Conservation (phyloP, 306 rosid genomes). For the Calophaca sinica region DNA sequence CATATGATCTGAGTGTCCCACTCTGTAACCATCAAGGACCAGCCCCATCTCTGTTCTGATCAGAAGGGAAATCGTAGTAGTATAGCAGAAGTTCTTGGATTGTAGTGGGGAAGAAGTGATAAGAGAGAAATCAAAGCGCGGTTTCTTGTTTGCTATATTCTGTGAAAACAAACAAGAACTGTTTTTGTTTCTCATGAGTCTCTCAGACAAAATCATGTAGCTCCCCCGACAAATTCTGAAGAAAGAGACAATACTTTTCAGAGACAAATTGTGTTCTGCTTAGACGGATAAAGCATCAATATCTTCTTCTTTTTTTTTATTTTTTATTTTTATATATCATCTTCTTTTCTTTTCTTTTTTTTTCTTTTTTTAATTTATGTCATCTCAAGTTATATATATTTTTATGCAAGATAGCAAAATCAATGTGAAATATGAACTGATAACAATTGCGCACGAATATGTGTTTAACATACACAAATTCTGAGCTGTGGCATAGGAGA, state of each 20-base stretch:
- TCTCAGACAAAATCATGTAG: conserved; percentile 47
- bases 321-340: no score
- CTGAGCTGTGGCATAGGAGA: conserved; percentile 16
- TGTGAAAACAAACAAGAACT: conserved; percentile 47
- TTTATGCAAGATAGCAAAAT: no score
- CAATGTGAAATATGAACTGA: no score
- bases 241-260: conserved; percentile 42
- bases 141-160: conserved; percentile 51
- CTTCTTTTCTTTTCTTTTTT: no score
- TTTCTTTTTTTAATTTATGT: neutral
- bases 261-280: conserved; percentile 40
- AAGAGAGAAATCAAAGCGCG: conserved; percentile 37
- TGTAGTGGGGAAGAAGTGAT: conserved; percentile 3
- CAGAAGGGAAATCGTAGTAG: neutral
- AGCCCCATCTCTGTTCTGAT: no score
- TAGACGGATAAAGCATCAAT: conserved; percentile 28
- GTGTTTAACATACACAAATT: no score
- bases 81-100: no score
- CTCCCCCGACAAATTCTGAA: conserved; percentile 44
- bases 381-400: neutral
- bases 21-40: no score
- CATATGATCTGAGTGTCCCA: no score
- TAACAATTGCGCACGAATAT: no score
- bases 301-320: neutral
- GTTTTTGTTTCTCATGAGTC: conserved; percentile 26